Evolutionary conservation across 768 basidiomycete genomes (phyloP).

Genomic region (Podaxis rugospora): DNA sequence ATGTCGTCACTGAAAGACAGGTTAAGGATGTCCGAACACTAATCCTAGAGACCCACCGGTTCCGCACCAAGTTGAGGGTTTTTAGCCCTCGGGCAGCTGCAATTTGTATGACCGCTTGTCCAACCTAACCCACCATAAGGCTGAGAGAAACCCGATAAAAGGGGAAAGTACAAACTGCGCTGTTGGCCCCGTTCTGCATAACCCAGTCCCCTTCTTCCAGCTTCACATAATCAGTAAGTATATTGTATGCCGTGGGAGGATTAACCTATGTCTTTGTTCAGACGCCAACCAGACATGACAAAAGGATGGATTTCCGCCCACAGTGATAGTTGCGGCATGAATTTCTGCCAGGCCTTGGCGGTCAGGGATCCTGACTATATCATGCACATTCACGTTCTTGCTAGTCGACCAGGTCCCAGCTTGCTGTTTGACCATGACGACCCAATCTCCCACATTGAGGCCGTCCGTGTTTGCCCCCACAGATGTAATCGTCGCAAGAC

Average conservation of each 20-base stretch:
- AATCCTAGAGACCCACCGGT: slow-evolving; percentile 40
- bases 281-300: not conserved
- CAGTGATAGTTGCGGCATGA: slow-evolving; percentile 73
- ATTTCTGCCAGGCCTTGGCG: slow-evolving; percentile 45
- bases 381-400: slow-evolving; percentile 46
- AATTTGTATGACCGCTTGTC: slow-evolving; percentile 84
- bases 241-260: slow-evolving; percentile 78
- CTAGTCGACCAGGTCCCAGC: slow-evolving; percentile 72
- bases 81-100: slow-evolving; percentile 66
- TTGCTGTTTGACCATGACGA: slow-evolving; percentile 65
- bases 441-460: slow-evolving; percentile 62
- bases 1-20: slow-evolving; percentile 44
- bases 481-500: slow-evolving; percentile 59
- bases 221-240: slow-evolving; percentile 67
- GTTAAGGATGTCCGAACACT: not conserved
- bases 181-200: slow-evolving; percentile 83
- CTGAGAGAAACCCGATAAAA: not conserved
- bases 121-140: slow-evolving; percentile 44
- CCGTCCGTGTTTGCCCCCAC: slow-evolving; percentile 39
- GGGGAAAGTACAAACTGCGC: slow-evolving; percentile 49
- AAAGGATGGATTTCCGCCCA: slow-evolving; percentile 25
- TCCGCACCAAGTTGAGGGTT: slow-evolving; percentile 79
- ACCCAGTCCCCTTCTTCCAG: slow-evolving; percentile 74
- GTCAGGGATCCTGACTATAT: slow-evolving; percentile 59
- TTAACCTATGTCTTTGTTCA: slow-evolving; percentile 50